Conservation (phyloP, 805 yeast species). For the Wickerhamiella sergipiensis region DNA sequence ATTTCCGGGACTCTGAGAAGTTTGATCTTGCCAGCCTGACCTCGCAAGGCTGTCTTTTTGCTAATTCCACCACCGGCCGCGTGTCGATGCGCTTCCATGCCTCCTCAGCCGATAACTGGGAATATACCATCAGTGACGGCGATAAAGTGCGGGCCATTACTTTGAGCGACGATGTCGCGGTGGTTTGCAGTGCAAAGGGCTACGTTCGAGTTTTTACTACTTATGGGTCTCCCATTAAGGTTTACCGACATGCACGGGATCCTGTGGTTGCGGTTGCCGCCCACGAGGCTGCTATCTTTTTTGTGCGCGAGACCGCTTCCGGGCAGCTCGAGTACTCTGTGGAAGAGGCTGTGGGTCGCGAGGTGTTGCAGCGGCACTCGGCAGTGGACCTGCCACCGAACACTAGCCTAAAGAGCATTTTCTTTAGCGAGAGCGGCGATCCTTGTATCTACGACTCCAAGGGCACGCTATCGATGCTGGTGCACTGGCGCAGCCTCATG, state of each 20-base stretch:
- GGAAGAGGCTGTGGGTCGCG: constrained; percentile 29
- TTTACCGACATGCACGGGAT: constrained; percentile 44
- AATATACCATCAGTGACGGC: constrained; percentile 25
- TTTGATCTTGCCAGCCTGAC: constrained; percentile 69
- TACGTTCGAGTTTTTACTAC: constrained; percentile 56
- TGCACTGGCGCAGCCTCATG: constrained; percentile 62
- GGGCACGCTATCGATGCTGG: constrained; percentile 53
- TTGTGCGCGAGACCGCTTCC: constrained; percentile 30
- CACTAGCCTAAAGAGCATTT: constrained; percentile 42
- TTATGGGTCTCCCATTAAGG: constrained; percentile 56
- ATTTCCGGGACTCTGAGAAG: constrained; percentile 60
- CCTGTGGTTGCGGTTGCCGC: constrained; percentile 67
- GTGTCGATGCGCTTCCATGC: constrained; percentile 60
- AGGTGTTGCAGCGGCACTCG: constrained; percentile 23
- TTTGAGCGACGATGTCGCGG: constrained; percentile 44
- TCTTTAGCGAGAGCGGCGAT: constrained; percentile 79
- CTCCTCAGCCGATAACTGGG: constrained; percentile 57
- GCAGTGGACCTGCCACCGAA: constrained; percentile 25
- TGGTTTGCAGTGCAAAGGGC: constrained; percentile 67
- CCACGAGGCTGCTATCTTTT: constrained; percentile 40
- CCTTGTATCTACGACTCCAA: constrained; percentile 79
- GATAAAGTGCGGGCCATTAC: constrained; percentile 61
- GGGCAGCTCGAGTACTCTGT: constrained; percentile 33
- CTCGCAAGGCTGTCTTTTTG: constrained; percentile 52
- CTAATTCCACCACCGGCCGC: constrained; percentile 28